These are phyloP conservation scores for Entelexis sorbosivorans DNA, from an alignment of 1,139 yeast species.

Conservation along the genomic window DNA sequence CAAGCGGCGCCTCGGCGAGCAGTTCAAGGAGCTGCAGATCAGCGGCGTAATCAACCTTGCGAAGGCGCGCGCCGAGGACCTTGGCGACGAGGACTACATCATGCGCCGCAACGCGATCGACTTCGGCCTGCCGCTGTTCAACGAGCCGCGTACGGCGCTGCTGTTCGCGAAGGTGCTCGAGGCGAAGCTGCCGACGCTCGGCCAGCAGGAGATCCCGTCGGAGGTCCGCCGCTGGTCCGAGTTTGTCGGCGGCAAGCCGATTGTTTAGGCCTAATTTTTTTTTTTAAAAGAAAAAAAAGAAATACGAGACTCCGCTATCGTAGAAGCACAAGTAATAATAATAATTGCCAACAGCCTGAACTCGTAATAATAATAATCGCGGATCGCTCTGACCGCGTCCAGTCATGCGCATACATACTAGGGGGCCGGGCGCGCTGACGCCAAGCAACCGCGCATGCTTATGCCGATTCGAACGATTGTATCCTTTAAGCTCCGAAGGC, in stretches of 20 bases:
- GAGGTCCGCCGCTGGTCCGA: slow-evolving; percentile 97
- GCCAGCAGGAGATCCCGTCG: slow-evolving; percentile 44
- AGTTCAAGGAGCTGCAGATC: slow-evolving; percentile 75
- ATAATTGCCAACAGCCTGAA: too few species aligned
- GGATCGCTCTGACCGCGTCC: too few species aligned
- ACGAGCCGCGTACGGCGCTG: slow-evolving; percentile 86
- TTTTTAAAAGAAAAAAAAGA: not conserved
- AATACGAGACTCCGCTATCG: slow-evolving; percentile 5
- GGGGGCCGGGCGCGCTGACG: too few species aligned
- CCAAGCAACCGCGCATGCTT: too few species aligned
- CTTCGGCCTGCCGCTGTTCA: slow-evolving; percentile 89
- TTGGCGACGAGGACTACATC: slow-evolving; percentile 81
- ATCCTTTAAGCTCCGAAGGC: too few species aligned
- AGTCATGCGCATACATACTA: too few species aligned
- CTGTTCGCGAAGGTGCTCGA: slow-evolving; percentile 78
- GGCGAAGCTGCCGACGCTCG: slow-evolving; percentile 48
- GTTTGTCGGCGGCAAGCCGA: slow-evolving; percentile 85
- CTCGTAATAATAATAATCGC: too few species aligned
- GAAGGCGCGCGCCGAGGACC: slow-evolving; percentile 70
- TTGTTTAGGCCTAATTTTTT: slow-evolving; percentile 26
- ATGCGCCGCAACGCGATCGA: slow-evolving; percentile 99
- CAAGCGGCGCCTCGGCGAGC: slow-evolving; percentile 84
- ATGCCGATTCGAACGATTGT: too few species aligned
- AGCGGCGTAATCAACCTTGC: slow-evolving; percentile 89
- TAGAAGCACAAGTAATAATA: not conserved